phyloP scores from a whole-genome alignment of 306 rosid genomes.

The Parietaria judaica region DNA sequence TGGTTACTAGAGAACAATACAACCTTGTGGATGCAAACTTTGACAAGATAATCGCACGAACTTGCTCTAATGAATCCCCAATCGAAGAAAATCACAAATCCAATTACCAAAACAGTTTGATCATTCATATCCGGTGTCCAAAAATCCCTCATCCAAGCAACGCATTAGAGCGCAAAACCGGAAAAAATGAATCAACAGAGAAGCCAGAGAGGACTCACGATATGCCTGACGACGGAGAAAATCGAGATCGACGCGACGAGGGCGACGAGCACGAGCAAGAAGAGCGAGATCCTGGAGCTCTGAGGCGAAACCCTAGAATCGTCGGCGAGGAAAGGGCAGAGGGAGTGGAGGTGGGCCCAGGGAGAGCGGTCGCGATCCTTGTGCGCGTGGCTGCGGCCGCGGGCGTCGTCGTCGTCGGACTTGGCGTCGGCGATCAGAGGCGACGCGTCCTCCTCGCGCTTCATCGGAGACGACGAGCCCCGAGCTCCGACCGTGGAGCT shows the following conservation, averaged over 20 bases:
- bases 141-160: background rate
- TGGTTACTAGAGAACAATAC: slow-evolving; percentile 12
- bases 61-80: background rate
- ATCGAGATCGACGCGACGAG: slow-evolving; percentile 41
- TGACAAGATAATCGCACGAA: background rate
- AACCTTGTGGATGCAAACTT: background rate
- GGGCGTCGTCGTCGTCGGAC: slow-evolving; percentile 46
- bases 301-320: slow-evolving; percentile 70
- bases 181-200: slow-evolving; percentile 2
- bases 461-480: slow-evolving; percentile 73
- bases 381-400: slow-evolving; percentile 47
- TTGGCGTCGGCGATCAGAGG: slow-evolving; percentile 48
- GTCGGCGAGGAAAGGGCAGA: slow-evolving; percentile 46
- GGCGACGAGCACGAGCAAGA: slow-evolving; percentile 31
- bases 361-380: slow-evolving; percentile 75
- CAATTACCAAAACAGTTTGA: background rate
- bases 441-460: slow-evolving; percentile 67
- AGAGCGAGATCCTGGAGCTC: slow-evolving; percentile 63
- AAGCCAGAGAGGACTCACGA: slow-evolving; percentile 37
- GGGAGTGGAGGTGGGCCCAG: slow-evolving; percentile 37
- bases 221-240: slow-evolving; percentile 44
- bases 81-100: background rate
- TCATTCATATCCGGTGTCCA: background rate
- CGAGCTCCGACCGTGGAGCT: slow-evolving; percentile 56
- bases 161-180: background rate